A percentile compares a stretch with the other conserved stretches of the same genome.
phyloP scores from a whole-genome alignment of 768 basidiomycete species.

The Trametes meyenii region DNA sequence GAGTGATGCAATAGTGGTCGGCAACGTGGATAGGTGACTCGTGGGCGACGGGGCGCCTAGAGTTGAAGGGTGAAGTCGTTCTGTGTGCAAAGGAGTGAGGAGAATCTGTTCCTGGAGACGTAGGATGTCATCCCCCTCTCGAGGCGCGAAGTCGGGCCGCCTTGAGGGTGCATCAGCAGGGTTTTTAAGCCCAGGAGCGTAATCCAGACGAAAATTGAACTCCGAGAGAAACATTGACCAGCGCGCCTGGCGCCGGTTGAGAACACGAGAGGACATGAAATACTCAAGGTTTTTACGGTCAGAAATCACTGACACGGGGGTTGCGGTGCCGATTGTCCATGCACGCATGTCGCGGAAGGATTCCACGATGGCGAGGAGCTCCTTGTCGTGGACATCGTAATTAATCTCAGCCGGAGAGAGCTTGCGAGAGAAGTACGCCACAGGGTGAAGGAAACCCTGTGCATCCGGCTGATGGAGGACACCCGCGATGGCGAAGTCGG shows the following conservation, averaged over 20 bases:
- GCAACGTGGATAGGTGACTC: too few relatives aligned
- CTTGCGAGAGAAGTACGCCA: too few relatives aligned
- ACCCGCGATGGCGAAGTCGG: conserved; percentile 28
- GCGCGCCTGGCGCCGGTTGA: conserved; percentile 44
- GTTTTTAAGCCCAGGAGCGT: conserved; percentile 34
- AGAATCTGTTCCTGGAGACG: conserved; percentile 15
- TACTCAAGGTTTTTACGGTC: conserved; percentile 43
- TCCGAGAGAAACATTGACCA: too few relatives aligned
- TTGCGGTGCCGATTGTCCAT: conserved; percentile 29
- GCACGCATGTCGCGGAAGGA: conserved; percentile 38
- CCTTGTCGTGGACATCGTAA: too few relatives aligned
- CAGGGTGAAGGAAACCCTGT: too few relatives aligned
- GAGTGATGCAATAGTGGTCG: too few relatives aligned
- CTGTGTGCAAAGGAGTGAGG: conserved; percentile 14
- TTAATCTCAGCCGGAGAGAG: too few relatives aligned
- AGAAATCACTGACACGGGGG: conserved; percentile 30
- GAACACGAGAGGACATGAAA: conserved; percentile 40
- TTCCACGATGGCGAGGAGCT: conserved; percentile 49
- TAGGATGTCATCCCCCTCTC: conserved; percentile 29
- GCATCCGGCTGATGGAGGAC: too few relatives aligned
- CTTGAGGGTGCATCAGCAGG: conserved; percentile 29
- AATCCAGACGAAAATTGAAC: conserved; percentile 38
- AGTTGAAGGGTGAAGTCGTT: conserved; percentile 9
- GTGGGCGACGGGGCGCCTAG: too few relatives aligned
- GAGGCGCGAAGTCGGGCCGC: conserved; percentile 28